phyloP scores from a whole-genome alignment of 352 stramenopile species.

The Pythium coloratum region DNA sequence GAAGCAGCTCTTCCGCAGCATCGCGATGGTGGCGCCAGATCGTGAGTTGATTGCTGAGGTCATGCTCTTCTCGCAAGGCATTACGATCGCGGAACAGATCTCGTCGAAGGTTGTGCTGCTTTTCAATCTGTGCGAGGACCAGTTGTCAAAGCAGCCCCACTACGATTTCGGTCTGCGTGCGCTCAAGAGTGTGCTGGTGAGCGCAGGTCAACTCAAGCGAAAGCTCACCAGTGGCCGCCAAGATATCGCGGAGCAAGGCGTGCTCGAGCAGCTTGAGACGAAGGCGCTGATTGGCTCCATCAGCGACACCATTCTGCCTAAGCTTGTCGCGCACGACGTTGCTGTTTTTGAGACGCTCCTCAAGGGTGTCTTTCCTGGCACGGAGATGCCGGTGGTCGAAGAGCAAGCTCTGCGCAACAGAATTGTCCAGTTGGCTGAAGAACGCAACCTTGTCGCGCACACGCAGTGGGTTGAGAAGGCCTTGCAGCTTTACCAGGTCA shows the following conservation, averaged over 20 bases:
- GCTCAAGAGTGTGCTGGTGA: constrained; percentile 99
- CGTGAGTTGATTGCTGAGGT: constrained; percentile 99
- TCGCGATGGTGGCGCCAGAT: constrained; percentile 99
- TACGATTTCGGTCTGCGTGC: constrained; percentile 99
- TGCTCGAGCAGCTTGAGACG: constrained; percentile 87
- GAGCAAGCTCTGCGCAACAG: constrained; percentile 87
- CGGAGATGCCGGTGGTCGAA: constrained; percentile 77
- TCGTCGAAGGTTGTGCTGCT: constrained; percentile 97
- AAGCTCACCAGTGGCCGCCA: constrained; percentile 74
- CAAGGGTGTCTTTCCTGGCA: constrained; percentile 96
- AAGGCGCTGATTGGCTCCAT: constrained; percentile 96
- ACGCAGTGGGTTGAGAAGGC: constrained; percentile 98
- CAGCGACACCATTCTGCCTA: constrained; percentile 99
- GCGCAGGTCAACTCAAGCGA: constrained; percentile 97
- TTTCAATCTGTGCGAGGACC: constrained; percentile 97
- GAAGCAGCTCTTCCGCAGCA: constrained; percentile 99
- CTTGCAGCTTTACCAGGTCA: constrained; percentile 98
- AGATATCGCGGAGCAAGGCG: constrained; percentile 25
- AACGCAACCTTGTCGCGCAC: constrained; percentile 85
- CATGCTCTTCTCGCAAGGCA: constrained; percentile 99
- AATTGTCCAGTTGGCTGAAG: constrained; percentile 92
- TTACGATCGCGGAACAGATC: constrained; percentile 97
- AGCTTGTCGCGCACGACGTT: constrained; percentile 98
- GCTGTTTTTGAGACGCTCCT: constrained; percentile 96
- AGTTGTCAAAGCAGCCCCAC: constrained; percentile 98